A percentile compares a stretch with the other conserved stretches of the same genome.
Evolutionary conservation across 345 rosid species (phyloP).

Genomic region (Boechera divaricarpa): DNA sequence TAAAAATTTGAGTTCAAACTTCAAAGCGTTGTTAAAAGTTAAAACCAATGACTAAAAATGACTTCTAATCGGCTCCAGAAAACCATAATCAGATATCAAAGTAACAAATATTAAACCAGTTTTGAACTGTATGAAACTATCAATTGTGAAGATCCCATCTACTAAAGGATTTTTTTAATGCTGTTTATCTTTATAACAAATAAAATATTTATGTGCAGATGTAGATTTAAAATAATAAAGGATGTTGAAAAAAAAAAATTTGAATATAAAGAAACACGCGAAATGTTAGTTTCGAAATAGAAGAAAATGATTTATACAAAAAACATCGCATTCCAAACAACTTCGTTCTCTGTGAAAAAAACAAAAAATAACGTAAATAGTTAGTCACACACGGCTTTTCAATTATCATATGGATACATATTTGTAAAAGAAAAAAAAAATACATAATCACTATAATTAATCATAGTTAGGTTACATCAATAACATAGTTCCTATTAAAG

Average conservation of each 20-base stretch:
- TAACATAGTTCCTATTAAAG: slow-evolving; percentile 31
- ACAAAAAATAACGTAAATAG: neutral
- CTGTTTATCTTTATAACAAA: neutral
- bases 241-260: neutral
- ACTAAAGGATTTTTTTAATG: neutral
- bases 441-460: neutral
- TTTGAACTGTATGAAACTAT: neutral
- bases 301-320: neutral
- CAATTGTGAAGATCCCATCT: neutral
- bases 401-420: neutral
- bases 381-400: slow-evolving; percentile 10
- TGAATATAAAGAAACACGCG: neutral
- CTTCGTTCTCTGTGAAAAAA: neutral
- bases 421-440: slow-evolving; percentile 10
- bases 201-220: neutral
- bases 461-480: slow-evolving; percentile 18
- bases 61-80: neutral
- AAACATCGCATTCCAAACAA: neutral
- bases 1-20: neutral
- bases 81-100: neutral
- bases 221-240: neutral
- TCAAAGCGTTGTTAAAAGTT: slow-evolving; percentile 2
- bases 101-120: neutral
- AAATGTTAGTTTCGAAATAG: neutral
- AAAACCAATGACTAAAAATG: neutral